phyloP scores from a whole-genome alignment of 805 yeast genomes.

The Geotrichum ghanense region DNA sequence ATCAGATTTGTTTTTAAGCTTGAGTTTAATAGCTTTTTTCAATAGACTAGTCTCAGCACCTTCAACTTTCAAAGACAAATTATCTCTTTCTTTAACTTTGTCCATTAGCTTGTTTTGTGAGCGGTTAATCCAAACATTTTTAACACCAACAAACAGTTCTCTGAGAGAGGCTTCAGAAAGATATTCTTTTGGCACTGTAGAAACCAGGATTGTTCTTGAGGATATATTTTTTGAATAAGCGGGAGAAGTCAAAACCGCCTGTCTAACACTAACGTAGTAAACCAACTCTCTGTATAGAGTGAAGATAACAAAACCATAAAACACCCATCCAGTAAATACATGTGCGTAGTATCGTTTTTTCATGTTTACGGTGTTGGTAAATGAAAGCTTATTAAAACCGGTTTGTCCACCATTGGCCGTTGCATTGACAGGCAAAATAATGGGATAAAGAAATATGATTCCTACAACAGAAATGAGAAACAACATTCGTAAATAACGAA shows the following conservation, averaged over 20 bases:
- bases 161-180: constrained; percentile 61
- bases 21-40: constrained; percentile 49
- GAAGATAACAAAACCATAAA: constrained; percentile 57
- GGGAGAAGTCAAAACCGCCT: constrained; percentile 72
- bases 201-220: constrained; percentile 74
- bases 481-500: constrained; percentile 60
- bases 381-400: constrained; percentile 70
- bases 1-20: constrained; percentile 52
- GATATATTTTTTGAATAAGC: constrained; percentile 62
- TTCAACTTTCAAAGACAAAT: constrained; percentile 53
- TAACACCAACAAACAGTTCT: constrained; percentile 73
- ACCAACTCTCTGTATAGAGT: constrained; percentile 73
- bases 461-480: constrained; percentile 44
- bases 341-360: constrained; percentile 73
- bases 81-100: constrained; percentile 48
- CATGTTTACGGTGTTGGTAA: constrained; percentile 51
- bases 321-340: constrained; percentile 70
- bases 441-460: constrained; percentile 42
- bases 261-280: constrained; percentile 64
- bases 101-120: constrained; percentile 41
- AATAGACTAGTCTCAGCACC: constrained; percentile 48
- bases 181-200: constrained; percentile 67
- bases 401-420: constrained; percentile 36
- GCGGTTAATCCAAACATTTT: constrained; percentile 70
- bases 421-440: constrained; percentile 75